A percentile compares a stretch with the other conserved stretches of the same genome.
These are phyloP conservation scores for Neofusicoccum parvum DNA, from an alignment of 2,329 filamentous ascomycete species.

Conservation along the genomic window DNA sequence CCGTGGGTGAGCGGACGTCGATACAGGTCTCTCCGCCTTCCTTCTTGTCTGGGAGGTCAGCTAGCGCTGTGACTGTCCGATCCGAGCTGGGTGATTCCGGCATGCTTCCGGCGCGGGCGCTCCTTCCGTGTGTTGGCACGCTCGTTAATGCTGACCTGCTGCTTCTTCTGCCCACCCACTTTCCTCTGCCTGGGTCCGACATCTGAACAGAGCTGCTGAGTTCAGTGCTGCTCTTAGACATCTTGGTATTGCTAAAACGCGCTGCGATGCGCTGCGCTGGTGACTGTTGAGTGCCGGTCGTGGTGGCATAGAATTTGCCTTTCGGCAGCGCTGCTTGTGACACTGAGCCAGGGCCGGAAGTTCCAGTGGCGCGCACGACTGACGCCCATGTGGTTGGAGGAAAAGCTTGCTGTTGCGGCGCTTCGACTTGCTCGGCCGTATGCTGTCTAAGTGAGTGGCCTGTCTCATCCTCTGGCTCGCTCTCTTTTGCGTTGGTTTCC, in stretches of 20 bases:
- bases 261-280: neutral
- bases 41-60: neutral
- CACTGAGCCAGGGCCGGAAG: neutral
- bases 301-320: neutral
- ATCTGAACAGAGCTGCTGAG: neutral
- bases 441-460: no score
- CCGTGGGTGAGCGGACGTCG: neutral
- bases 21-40: neutral
- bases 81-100: neutral
- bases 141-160: neutral
- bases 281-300: neutral
- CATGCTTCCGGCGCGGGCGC: neutral
- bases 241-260: neutral
- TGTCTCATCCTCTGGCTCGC: neutral
- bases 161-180: neutral
- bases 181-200: neutral
- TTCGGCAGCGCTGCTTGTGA: neutral
- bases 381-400: neutral
- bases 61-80: neutral
- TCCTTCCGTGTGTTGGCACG: neutral
- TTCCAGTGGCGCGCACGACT: neutral
- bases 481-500: neutral
- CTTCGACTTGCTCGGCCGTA: neutral
- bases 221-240: neutral
- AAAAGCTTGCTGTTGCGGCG: neutral